phyloP scores from a whole-genome alignment of 108 stramenopile species.

The Stephanodiscus triporus region DNA sequence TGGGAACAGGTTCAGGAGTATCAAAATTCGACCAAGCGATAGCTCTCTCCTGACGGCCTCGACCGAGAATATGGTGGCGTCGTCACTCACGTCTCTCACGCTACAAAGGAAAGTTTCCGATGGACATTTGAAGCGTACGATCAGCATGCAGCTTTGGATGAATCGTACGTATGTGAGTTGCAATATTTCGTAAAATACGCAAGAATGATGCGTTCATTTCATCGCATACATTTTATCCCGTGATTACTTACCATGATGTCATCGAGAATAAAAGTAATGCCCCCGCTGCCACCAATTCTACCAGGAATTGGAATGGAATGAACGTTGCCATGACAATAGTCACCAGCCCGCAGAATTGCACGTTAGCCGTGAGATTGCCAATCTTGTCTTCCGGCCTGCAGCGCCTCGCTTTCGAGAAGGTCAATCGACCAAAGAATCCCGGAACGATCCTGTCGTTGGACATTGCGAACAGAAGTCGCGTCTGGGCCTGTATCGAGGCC shows the following conservation, averaged over 20 bases:
- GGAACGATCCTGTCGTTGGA: slow-evolving; percentile 87
- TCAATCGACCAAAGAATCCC: slow-evolving; percentile 57
- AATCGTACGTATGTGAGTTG: background rate
- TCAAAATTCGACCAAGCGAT: slow-evolving; percentile 33
- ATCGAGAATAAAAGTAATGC: slow-evolving; percentile 69
- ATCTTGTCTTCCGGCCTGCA: no score
- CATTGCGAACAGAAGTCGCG: slow-evolving; percentile 82
- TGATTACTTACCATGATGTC: slow-evolving; percentile 59
- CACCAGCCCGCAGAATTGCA: slow-evolving; percentile 49
- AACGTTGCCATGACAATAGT: slow-evolving; percentile 75
- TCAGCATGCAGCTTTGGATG: slow-evolving; percentile 18
- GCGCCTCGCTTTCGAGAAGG: no score
- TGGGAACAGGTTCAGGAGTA: slow-evolving; percentile 34
- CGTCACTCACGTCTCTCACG: slow-evolving; percentile 9
- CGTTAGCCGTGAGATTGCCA: slow-evolving; percentile 63
- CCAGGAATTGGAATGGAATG: slow-evolving; percentile 81
- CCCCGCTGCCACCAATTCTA: slow-evolving; percentile 85
- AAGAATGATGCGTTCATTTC: slow-evolving; percentile 11
- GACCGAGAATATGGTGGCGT: slow-evolving; percentile 27
- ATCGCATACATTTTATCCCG: no score
- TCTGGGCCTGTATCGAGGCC: slow-evolving; percentile 85
- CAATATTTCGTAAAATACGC: background rate
- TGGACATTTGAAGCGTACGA: slow-evolving; percentile 37
- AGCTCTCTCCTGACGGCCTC: slow-evolving; percentile 15
- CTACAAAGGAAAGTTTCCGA: slow-evolving; percentile 30